These are phyloP conservation scores for Lithospermum erythrorhizon DNA, from an alignment of 257 asterid genomes.

Conservation along the genomic window DNA sequence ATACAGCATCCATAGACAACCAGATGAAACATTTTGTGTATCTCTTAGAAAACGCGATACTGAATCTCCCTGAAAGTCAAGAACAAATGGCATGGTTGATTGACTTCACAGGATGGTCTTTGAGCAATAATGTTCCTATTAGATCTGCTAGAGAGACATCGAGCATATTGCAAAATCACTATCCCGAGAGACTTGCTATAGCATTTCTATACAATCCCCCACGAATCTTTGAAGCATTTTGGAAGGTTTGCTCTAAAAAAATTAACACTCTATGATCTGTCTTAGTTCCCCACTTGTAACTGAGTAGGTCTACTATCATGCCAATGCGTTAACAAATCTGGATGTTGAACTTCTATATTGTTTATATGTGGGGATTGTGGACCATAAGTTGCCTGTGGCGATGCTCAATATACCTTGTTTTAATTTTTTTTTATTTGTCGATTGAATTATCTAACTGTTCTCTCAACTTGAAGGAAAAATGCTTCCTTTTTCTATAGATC, in stretches of 20 bases:
- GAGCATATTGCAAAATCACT: conserved; percentile 74
- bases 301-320: background rate
- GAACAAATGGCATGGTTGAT: conserved; percentile 94
- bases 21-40: conserved; percentile 85
- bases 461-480: background rate
- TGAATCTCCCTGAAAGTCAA: conserved; percentile 89
- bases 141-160: conserved; percentile 73
- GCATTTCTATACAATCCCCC: conserved; percentile 91
- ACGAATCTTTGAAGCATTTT: conserved; percentile 79
- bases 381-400: background rate
- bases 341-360: background rate
- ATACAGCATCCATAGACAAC: conserved; percentile 64
- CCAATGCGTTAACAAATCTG: background rate
- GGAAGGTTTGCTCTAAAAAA: conserved; percentile 55
- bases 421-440: background rate
- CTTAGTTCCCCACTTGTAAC: background rate
- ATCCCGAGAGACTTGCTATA: conserved; percentile 77
- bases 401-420: background rate
- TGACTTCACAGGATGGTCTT: conserved; percentile 88
- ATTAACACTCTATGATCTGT: background rate
- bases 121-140: conserved; percentile 63
- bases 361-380: background rate
- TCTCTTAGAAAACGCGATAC: conserved; percentile 79
- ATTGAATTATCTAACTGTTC: background rate
- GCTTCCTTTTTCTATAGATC: background rate